Conservation (phyloP, 305 asterid genomes). For the Fraxinus angustifolia region DNA sequence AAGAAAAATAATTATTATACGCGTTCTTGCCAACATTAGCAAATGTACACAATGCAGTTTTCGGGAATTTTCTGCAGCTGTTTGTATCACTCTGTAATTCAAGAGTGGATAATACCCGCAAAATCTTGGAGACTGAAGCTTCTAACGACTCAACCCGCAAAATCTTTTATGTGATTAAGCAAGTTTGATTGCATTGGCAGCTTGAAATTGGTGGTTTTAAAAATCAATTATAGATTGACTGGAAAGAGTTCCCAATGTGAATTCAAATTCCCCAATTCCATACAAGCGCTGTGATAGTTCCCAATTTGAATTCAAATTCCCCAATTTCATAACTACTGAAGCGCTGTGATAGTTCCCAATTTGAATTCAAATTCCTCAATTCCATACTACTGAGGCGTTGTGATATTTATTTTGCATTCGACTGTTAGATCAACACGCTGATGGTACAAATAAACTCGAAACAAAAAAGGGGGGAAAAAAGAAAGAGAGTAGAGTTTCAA, state of each 20-base stretch:
- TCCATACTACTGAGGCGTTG: background rate
- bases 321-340: background rate
- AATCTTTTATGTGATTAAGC: background rate
- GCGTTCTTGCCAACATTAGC: background rate
- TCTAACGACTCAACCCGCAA: background rate
- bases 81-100: background rate
- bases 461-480: background rate
- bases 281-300: background rate
- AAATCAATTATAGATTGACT: background rate
- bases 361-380: background rate
- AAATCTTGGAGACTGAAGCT: background rate
- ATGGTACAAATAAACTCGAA: slow-evolving; percentile 4
- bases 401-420: slow-evolving; percentile 10
- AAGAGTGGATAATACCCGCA: background rate
- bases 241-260: background rate
- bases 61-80: background rate
- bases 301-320: background rate
- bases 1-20: background rate
- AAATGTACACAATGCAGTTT: background rate
- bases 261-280: background rate
- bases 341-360: background rate
- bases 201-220: background rate
- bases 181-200: background rate
- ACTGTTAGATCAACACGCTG: slow-evolving; percentile 21
- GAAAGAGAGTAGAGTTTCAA: slow-evolving; percentile 13